Base-by-base conservation (phyloP, 2,329 filamentous ascomycete species). In the Penicillium sp. region DNA sequence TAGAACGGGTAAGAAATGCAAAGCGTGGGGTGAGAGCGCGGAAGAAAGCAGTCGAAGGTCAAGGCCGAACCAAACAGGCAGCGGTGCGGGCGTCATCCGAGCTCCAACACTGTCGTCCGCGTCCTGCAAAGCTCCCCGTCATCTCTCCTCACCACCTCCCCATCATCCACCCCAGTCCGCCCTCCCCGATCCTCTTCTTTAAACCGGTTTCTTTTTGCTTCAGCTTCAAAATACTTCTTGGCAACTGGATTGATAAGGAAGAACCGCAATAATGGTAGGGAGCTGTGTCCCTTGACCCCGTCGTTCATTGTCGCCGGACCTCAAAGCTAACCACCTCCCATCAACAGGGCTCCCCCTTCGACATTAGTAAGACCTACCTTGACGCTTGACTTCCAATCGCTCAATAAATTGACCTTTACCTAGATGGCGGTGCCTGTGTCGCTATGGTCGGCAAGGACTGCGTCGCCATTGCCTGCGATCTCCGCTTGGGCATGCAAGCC, bases 401-500 rank as follows among this genome's bases (percentile, higher is more conserved):
- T 49, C 34, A 43, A 48, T 12, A 57, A 58, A 58, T 60, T 69
- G 59, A 71, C 42, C 1, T 25, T 10, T 55, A 28, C 47, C 48
- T 66, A 88, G 86, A 89, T 79, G 94, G 94, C 82, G 94, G 94
- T 78, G 94, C 94, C 82, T 94, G 90, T 81, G 92, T 98, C 69
- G 94, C 94, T 80, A 98, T 98, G 95, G 93, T 96, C 67, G 95
- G 95, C 84, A 98, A 99, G 82, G 93, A 98, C 88, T 99, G 95
- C 80, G 95, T 99, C 63, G 95, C 95, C 80, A 98, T 99, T 76
- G 95, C 95, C 78, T 99, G 95, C 84, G 95, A 99, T 81, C 91
- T 99, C 68, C 94, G 95, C 66, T 91, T 99, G 68, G 95, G 95
- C 73, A 89, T 98, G 75, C 95, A 99, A 83, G 86, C 95, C 75